Base-by-base conservation (phyloP, 2,329 filamentous ascomycete species). In the Onygenales sp. region DNA sequence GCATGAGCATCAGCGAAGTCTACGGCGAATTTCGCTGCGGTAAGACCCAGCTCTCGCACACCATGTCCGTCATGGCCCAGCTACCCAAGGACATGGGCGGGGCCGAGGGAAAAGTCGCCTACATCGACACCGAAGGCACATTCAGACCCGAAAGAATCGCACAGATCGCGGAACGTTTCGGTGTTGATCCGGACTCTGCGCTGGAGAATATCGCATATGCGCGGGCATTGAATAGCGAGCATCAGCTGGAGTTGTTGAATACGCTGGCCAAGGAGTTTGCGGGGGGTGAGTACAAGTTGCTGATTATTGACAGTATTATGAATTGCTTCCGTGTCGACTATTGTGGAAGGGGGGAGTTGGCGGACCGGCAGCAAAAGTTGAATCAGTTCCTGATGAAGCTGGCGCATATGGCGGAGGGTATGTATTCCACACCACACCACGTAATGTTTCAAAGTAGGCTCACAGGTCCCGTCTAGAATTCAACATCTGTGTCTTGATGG, bases 251-350 rank as follows among this genome's bases (percentile, higher is more conserved):
- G 57, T 66, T 84, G 14, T 72, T 86, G 35, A 82, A 84, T 64
- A 76, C 75, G 13, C 74, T 86, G 9, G 75, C 80, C 42, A 77
- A 78, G 56, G 78, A 79, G 55, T 85, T 87, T 62, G 77, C 79
- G 10, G 76, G 74, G 7, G 82, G 83, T 43, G 78, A 84, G 59
- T 87, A 83, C 61, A 78, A 83, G 32, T 76, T 87, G 50, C 73
- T 87, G 50, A 77, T 87, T 58, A 79, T 87, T 61, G 84, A 87
- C 68, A 85, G 82, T 61, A 83, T 86, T 62, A 85, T 86, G 78
- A 81, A 83, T 46, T 79, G 83, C 53, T 87, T 85, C 61, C 79
- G 84, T 36, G 82, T 83, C 44, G 84, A 86, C 67, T 87, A 80
- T 60, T 77, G 75, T 60, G 84, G 84, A 7, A 80, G 84, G 52